Evolutionary conservation across 1,139 yeast genomes (phyloP).

Genomic region (Suhomyces yuchorum): DNA sequence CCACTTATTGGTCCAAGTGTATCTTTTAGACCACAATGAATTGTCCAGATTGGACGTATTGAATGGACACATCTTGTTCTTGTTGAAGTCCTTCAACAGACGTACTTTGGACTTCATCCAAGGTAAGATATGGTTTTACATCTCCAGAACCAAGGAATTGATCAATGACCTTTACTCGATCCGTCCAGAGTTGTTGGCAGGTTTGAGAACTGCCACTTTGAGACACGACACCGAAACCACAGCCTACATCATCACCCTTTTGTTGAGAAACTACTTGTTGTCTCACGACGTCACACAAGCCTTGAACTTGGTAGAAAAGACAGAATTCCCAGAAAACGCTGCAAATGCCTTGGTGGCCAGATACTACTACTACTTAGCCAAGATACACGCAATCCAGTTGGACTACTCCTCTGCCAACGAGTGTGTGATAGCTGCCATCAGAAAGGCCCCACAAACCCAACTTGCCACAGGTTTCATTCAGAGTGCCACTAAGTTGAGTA

Average conservation of each 20-base stretch:
- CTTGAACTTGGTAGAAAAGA: slow-evolving; percentile 83
- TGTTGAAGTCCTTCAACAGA: slow-evolving; percentile 68
- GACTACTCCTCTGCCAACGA: slow-evolving; percentile 92
- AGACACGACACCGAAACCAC: slow-evolving; percentile 93
- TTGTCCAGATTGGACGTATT: slow-evolving; percentile 52
- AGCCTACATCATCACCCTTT: slow-evolving; percentile 79
- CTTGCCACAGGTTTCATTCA: slow-evolving; percentile 87
- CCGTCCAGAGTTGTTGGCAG: slow-evolving; percentile 69
- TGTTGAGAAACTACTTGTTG: slow-evolving; percentile 77
- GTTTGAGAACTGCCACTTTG: slow-evolving; percentile 84
- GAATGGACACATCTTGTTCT: slow-evolving; percentile 54
- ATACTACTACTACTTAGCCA: slow-evolving; percentile 85
- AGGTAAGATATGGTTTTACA: slow-evolving; percentile 93
- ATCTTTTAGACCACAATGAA: slow-evolving; percentile 64
- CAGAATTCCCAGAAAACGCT: slow-evolving; percentile 82
- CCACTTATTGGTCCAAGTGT: slow-evolving; percentile 77
- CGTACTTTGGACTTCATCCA: slow-evolving; percentile 84
- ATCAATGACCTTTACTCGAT: slow-evolving; percentile 59
- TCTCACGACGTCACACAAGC: slow-evolving; percentile 87
- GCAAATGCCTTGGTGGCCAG: slow-evolving; percentile 91
- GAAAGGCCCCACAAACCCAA: slow-evolving; percentile 95
- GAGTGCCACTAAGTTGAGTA: slow-evolving; percentile 84
- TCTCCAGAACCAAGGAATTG: slow-evolving; percentile 77
- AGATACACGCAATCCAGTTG: slow-evolving; percentile 87
- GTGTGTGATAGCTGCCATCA: slow-evolving; percentile 85